These are phyloP conservation scores for Yamadazyma jaroonii DNA, from an alignment of 1,139 yeast species.

Conservation along the genomic window DNA sequence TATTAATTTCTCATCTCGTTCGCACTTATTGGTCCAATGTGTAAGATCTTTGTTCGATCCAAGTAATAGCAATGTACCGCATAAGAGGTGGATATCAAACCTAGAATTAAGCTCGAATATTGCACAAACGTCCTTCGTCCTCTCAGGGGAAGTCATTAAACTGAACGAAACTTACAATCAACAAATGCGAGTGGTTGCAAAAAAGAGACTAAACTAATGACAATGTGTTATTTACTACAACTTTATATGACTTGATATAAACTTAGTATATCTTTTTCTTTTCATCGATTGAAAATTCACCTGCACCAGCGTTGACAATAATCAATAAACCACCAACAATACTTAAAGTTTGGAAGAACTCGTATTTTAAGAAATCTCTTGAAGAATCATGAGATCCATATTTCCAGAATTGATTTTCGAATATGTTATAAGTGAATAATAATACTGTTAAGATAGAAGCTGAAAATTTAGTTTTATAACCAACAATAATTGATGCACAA, in stretches of 20 bases:
- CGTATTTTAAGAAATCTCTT: constrained; percentile 89
- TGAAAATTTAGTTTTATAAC: constrained; percentile 89
- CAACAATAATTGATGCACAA: constrained; percentile 81
- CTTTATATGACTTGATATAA: neutral
- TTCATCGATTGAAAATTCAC: constrained; percentile 89
- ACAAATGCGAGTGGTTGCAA: too few relatives aligned
- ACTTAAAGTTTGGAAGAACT: constrained; percentile 90
- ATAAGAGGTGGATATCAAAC: too few relatives aligned
- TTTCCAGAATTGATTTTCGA: constrained; percentile 89
- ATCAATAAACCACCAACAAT: constrained; percentile 92
- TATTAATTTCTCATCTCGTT: neutral
- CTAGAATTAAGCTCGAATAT: too few relatives aligned
- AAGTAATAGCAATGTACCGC: too few relatives aligned
- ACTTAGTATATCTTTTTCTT: constrained; percentile 89
- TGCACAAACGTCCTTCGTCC: too few relatives aligned
- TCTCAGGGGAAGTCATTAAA: too few relatives aligned
- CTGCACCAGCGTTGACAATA: constrained; percentile 96
- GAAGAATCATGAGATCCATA: constrained; percentile 67
- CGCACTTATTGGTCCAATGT: too few relatives aligned
- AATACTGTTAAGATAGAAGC: constrained; percentile 77
- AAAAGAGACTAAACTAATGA: too few relatives aligned
- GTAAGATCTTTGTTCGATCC: too few relatives aligned
- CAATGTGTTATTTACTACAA: too few relatives aligned
- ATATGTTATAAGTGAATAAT: constrained; percentile 71
- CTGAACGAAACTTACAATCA: too few relatives aligned